These are phyloP conservation scores for Tremella fuciformis DNA, from an alignment of 768 basidiomycete genomes.

Conservation along the genomic window DNA sequence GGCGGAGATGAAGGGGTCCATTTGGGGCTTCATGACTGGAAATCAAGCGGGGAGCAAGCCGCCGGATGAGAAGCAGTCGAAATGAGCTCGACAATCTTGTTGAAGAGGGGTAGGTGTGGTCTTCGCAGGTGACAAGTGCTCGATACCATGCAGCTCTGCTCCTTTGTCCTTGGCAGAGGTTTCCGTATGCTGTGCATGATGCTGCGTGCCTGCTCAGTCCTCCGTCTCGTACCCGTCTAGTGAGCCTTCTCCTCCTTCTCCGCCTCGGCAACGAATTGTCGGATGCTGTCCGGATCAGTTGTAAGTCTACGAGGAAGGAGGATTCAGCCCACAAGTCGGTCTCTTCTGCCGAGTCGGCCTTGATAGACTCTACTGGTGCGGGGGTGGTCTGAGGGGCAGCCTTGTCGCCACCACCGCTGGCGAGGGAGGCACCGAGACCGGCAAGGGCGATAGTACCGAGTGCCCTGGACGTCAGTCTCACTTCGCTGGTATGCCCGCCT, in stretches of 20 bases:
- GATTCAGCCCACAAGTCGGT: constrained; percentile 48
- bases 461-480: constrained; percentile 26
- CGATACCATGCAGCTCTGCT: too few relatives aligned
- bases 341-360: constrained; percentile 42
- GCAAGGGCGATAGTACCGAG: constrained; percentile 45
- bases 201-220: background rate
- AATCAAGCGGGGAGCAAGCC: constrained; percentile 20
- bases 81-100: too few relatives aligned
- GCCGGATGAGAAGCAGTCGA: background rate
- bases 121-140: too few relatives aligned
- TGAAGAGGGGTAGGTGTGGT: too few relatives aligned
- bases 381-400: constrained; percentile 20
- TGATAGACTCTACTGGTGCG: constrained; percentile 24
- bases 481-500: background rate
- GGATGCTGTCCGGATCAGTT: constrained; percentile 36
- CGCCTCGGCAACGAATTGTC: constrained; percentile 50
- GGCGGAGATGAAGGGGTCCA: constrained; percentile 50
- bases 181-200: constrained; percentile 10
- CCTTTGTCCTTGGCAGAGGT: background rate
- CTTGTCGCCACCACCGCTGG: constrained; percentile 33
- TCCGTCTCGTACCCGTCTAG: constrained; percentile 5
- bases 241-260: constrained; percentile 46
- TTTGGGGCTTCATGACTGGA: constrained; percentile 40
- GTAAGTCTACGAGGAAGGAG: background rate
- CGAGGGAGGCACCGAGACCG: constrained; percentile 36